phyloP scores from a whole-genome alignment of 257 asterid species.

The Datura wrightii region DNA sequence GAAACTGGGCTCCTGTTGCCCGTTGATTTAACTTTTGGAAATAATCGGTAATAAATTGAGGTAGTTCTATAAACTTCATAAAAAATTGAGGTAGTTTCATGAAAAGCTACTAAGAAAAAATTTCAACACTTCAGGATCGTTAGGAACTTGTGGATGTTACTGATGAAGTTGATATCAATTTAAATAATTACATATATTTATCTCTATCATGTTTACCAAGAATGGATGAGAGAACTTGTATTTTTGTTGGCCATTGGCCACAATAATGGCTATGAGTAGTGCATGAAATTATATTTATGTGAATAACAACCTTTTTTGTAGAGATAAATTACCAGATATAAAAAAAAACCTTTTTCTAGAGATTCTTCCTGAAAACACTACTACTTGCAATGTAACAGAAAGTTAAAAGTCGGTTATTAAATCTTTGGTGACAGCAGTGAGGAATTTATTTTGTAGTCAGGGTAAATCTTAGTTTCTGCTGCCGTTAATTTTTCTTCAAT shows the following conservation, averaged over 20 bases:
- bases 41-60: not conserved
- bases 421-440: slow-evolving; percentile 16
- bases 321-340: no score
- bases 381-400: not conserved
- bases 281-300: not conserved
- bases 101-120: not conserved
- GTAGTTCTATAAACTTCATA: not conserved
- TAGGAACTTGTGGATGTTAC: not conserved
- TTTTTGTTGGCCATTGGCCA: slow-evolving; percentile 9
- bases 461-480: not conserved
- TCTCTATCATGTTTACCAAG: not conserved
- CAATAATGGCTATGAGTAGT: not conserved
- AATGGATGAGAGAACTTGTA: not conserved
- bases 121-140: not conserved
- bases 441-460: not conserved
- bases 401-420: not conserved
- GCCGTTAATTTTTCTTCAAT: no score
- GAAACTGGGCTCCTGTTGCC: slow-evolving; percentile 1
- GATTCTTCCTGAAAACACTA: not conserved
- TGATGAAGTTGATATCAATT: not conserved
- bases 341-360: not conserved
- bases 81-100: not conserved
- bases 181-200: not conserved
- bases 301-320: not conserved
- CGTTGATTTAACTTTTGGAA: not conserved